Evolutionary conservation across 2,329 filamentous ascomycete species (phyloP), one percentile per base, ranked within the genome.

Genomic region (Pseudocercospora macadamiae): DNA sequence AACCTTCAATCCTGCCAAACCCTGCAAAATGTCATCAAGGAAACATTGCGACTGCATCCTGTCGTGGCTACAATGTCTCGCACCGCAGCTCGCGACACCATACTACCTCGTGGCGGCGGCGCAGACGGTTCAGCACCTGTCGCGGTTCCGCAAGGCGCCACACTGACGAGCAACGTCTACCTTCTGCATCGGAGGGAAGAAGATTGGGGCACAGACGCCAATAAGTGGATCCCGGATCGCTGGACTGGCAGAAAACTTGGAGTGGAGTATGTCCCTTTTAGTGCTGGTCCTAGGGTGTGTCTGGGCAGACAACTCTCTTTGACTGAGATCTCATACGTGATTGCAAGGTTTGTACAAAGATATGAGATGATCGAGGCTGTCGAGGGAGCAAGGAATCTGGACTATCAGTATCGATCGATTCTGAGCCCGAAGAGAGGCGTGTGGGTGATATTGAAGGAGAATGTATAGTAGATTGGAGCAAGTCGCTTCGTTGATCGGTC

Each of bases 31-130:
- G 12, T 32, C 28, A 32, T 32, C 28, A 32, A 32, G 28, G n/a
- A 19, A 66, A 61, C 63, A 0, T 82, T 92, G 62, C 86, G 90
- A 14, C 75, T 92, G 12, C 91, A 92, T 73, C 89, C 90, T 1
- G 80, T 83, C 10, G 87, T 93, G 1, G 89, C 90, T 2, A 89
- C 89, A 79, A 92, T 92, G 73, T 81, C 90, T 44, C 86, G 90
- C 60, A 77, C 86, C 18, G 83, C 89, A n/a, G 81, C 91, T 16
- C 80, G 79, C 55, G 87, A 92, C 75, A 92, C 89, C 3, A 88
- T 86, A 0, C 82, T 95, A 3, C 90, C 90, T 0, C 80, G 78
- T 19, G 90, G 81, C 34, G 81, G 80, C 25, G 80, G 80, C 0
- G 66, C 71, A 1, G 76, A 82, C 56, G 78, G 78, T 30, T 73